Percentiles rank a stretch among this genome's conserved stretches.
These are phyloP conservation scores for Yamadazyma kanchanaburiensis DNA, from an alignment of 1,139 yeast species.

Conservation along the genomic window DNA sequence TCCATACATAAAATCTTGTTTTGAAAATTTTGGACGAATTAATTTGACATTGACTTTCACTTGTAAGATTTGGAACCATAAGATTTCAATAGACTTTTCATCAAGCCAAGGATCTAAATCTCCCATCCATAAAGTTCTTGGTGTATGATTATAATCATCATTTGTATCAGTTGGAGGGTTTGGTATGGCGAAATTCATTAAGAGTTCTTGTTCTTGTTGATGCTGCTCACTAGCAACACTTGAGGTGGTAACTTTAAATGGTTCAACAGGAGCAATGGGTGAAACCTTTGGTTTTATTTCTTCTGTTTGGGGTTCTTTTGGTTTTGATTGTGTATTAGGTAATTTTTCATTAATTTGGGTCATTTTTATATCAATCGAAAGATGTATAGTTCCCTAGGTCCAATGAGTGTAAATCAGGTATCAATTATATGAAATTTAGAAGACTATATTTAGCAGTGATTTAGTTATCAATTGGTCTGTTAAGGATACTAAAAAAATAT, in stretches of 20 bases:
- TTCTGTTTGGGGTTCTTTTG: not conserved
- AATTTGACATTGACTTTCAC: slow-evolving; percentile 48
- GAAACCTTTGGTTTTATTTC: slow-evolving; percentile 3
- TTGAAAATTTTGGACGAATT: slow-evolving; percentile 42
- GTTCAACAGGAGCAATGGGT: slow-evolving; percentile 4
- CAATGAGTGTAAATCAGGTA: no score
- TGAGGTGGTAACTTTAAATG: slow-evolving; percentile 15
- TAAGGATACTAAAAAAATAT: no score
- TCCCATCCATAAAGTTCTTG: slow-evolving; percentile 71
- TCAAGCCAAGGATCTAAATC: slow-evolving; percentile 75
- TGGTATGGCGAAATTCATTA: slow-evolving; percentile 38
- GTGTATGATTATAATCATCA: slow-evolving; percentile 20
- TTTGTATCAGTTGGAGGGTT: slow-evolving; percentile 28
- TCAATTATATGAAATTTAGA: no score
- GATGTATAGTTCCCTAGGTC: no score
- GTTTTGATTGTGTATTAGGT: not conserved
- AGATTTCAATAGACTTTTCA: slow-evolving; percentile 52
- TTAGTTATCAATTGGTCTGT: no score
- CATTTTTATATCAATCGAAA: no score
- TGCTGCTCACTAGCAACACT: slow-evolving; percentile 44
- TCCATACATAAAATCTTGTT: slow-evolving; percentile 19
- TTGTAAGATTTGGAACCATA: slow-evolving; percentile 54
- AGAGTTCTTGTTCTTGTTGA: slow-evolving; percentile 44
- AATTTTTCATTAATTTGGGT: not conserved
- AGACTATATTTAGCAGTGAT: no score